These are phyloP conservation scores for Naganishia antarctica DNA, from an alignment of 768 basidiomycete species.

Conservation along the genomic window DNA sequence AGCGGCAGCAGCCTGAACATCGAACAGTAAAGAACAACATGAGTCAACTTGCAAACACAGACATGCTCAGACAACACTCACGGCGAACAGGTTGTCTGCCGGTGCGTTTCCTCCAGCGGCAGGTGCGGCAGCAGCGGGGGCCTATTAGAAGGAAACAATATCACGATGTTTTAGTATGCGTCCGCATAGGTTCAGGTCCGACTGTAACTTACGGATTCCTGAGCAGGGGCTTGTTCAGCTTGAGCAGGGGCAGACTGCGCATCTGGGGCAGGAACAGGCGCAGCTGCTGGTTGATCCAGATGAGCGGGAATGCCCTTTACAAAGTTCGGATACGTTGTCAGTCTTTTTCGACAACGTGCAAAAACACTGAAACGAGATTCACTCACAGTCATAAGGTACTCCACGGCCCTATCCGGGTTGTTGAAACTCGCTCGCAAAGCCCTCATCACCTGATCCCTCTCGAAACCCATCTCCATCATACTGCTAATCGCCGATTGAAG, in stretches of 20 bases:
- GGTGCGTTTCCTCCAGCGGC: conserved; percentile 32
- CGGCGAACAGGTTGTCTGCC: conserved; percentile 83
- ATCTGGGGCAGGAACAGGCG: conserved; percentile 52
- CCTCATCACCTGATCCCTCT: conserved; percentile 71
- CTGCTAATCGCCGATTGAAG: conserved; percentile 72
- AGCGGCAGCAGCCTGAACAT: conserved; percentile 44
- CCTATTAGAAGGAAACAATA: not conserved
- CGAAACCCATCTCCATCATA: conserved; percentile 94
- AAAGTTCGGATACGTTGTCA: conserved; percentile 74
- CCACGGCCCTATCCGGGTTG: conserved; percentile 96
- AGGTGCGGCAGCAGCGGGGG: conserved; percentile 35
- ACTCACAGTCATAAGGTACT: conserved; percentile 87
- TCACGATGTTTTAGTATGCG: not conserved
- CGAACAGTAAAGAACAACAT: not conserved
- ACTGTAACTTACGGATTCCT: conserved; percentile 3
- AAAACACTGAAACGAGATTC: not conserved
- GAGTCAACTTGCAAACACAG: not conserved
- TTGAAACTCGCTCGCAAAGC: conserved; percentile 92
- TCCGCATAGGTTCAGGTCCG: not conserved
- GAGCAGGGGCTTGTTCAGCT: conserved; percentile 50
- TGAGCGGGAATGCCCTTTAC: conserved; percentile 37
- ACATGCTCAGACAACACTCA: conserved; percentile 49
- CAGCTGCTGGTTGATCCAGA: conserved; percentile 47
- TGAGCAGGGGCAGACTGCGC: conserved; percentile 53
- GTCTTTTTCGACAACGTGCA: not conserved